Conservation (phyloP, 2,329 filamentous ascomycete genomes). For the Microdochium bolleyi region DNA sequence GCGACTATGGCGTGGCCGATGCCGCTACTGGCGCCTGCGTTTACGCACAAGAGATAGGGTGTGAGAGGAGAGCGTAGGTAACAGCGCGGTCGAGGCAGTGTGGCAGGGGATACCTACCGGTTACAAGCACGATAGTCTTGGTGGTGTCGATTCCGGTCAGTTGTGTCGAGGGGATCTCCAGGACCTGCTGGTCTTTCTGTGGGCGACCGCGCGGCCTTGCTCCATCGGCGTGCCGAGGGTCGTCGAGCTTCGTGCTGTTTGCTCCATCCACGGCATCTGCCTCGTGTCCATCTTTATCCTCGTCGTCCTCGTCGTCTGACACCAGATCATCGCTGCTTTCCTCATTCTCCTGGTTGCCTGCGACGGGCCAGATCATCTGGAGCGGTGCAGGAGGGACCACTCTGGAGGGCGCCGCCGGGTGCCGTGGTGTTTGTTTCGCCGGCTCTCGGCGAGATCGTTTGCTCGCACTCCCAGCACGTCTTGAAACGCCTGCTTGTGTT, state of each 20-base stretch:
- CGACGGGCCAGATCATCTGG: no score
- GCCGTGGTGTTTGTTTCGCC: not conserved
- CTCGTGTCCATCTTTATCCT: not conserved
- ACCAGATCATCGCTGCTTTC: not conserved
- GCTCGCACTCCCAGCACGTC: not conserved
- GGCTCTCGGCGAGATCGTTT: not conserved
- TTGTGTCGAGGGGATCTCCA: not conserved
- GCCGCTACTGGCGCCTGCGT: slow-evolving; percentile 10
- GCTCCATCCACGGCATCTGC: not conserved
- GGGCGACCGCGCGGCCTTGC: not conserved
- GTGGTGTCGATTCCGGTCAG: not conserved
- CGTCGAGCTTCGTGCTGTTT: not conserved
- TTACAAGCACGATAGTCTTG: slow-evolving; percentile 11
- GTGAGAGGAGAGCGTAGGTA: no score
- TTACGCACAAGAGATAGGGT: not conserved
- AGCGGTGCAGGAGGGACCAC: not conserved
- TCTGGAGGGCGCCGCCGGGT: not conserved
- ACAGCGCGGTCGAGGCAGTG: not conserved
- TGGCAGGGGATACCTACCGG: slow-evolving; percentile 3
- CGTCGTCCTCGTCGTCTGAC: not conserved
- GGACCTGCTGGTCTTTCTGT: not conserved
- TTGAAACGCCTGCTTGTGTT: not conserved
- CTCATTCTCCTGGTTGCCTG: not conserved
- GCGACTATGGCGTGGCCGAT: slow-evolving; percentile 11
- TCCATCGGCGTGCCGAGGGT: not conserved